These are phyloP conservation scores for Dendrobium nobile DNA, from an alignment of 106 monocot genomes.

Conservation along the genomic window DNA sequence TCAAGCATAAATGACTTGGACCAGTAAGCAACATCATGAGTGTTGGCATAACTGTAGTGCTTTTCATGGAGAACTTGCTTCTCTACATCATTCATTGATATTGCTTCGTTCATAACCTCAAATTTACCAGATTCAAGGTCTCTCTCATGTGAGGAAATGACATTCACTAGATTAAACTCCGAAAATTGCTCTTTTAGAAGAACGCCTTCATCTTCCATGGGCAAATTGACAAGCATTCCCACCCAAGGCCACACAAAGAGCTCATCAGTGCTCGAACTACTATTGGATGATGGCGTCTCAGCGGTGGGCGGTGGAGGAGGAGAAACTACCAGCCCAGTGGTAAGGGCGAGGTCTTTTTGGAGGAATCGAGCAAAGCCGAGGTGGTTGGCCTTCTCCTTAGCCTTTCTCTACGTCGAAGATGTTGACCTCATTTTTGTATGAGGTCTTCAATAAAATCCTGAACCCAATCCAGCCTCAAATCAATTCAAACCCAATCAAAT, in stretches of 20 bases:
- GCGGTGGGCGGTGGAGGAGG: slow-evolving; percentile 2
- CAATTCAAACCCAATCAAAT: too few species aligned
- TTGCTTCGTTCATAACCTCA: slow-evolving; percentile 45
- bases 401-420: slow-evolving; percentile 27
- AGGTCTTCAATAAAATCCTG: too few species aligned
- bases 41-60: slow-evolving; percentile 58
- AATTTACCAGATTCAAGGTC: slow-evolving; percentile 30
- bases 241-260: slow-evolving; percentile 78
- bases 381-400: slow-evolving; percentile 54
- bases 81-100: slow-evolving; percentile 39
- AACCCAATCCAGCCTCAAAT: too few species aligned
- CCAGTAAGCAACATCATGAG: slow-evolving; percentile 69
- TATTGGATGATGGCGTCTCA: not conserved
- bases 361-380: slow-evolving; percentile 47
- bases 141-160: slow-evolving; percentile 34
- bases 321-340: slow-evolving; percentile 9
- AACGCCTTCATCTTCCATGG: slow-evolving; percentile 33
- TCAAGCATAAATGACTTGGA: slow-evolving; percentile 54
- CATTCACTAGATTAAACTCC: slow-evolving; percentile 58
- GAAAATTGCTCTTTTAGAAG: slow-evolving; percentile 38
- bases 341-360: slow-evolving; percentile 22
- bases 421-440: too few species aligned
- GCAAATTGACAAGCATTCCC: slow-evolving; percentile 63
- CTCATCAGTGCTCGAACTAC: slow-evolving; percentile 19
- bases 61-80: slow-evolving; percentile 65